Evolutionary conservation across 2,329 filamentous ascomycete genomes (phyloP), one percentile per base, ranked within the genome.

Genomic region (Ceratocystis ficicola): DNA sequence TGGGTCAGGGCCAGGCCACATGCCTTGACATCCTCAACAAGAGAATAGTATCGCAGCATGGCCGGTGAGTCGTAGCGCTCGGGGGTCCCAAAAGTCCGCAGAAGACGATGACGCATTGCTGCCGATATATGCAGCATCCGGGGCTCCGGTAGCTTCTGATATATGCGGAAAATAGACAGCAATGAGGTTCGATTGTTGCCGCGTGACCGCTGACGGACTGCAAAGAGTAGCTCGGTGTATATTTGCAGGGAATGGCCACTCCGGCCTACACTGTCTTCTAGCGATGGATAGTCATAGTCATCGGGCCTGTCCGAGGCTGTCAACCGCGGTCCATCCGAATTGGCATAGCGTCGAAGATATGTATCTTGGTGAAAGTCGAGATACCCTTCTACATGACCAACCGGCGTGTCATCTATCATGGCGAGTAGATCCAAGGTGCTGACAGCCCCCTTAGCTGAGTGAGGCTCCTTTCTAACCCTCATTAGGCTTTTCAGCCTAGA

Each of bases 1-100:
- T 76, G 77, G 0, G 79, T 82, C 65, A 97, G 77, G 0, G 86
- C 81, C 57, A 95, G 83, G 1, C 85, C 83, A n/a, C 85, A 82
- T 64, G 80, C 80, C 71, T 89, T 87, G 77, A 95, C 87, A 71
- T 99, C 93, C 69, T 92, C 86, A 20, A 97, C 80, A 28, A 96
- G 78, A 4, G 86, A 84, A 69, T 96, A 86, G 75, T 93, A 97
- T 65, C 89, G 86, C 71, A 89, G 78, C 87, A 91, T 95, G 60
- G 84, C 81, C 69, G 76, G 78, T 17, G 81, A 74, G 62, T 81
- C 76, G 66, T 83, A 81, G 48, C 80, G 79, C 62, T 82, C 78
- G 7, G 84, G 82, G 59, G 83, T 81, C 22, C 87, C 86, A 69
- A 96, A 82, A 52, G 85, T 82, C 65, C 82, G 83, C 64, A 95